Base-by-base conservation (phyloP, 1,284 basidiomycete genomes). In the Malassezia equina region DNA sequence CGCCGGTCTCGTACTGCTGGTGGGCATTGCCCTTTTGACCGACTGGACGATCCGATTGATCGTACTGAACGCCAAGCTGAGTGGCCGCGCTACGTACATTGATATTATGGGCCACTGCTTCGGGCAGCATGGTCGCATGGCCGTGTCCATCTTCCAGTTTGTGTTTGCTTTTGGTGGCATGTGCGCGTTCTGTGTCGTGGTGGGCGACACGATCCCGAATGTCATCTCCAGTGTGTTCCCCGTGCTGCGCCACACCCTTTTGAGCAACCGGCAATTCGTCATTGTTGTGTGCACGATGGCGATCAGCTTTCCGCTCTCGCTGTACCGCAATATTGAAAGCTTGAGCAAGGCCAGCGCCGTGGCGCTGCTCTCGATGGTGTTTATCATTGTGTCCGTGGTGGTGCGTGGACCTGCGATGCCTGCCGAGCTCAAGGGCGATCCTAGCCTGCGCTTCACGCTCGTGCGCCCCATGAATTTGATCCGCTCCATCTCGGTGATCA, bases 31-130 rank as follows among this genome's bases (percentile, higher is more conserved):
- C 41, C 80, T 77, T 23, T 81, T 94, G 34, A 96, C 93, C 11
- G 91, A 96, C 76, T 98, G 93, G 93, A 98, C 94, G 3, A 96
- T 99, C 58, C 84, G 91, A 12, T 81, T 99, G 29, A 93, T 96
- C 51, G 75, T 77, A 2, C 76, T 91, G 64, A 96, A 96, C 71
- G 91, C 90, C 29, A 99, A 99, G 78, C 79, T 99, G 56, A 89
- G 87, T 65, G 93, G 94, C 0, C 80, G 86, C 47, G 83, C 83
- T 61, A 90, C 89, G 1, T 99, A 98, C 73, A 94, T 95, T 62
- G 93, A 88, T 64, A 88, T 94, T 60, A 94, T 96, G 90, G 80
- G 88, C 69, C 86, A 86, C 55, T 95, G 90, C 76, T 99, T 93
- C 71, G 94, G 94, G 8, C 77, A 82, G 13, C 56, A 66, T 24